These are phyloP conservation scores for Pistacia integerrima DNA, from an alignment of 345 rosid genomes.

Conservation along the genomic window DNA sequence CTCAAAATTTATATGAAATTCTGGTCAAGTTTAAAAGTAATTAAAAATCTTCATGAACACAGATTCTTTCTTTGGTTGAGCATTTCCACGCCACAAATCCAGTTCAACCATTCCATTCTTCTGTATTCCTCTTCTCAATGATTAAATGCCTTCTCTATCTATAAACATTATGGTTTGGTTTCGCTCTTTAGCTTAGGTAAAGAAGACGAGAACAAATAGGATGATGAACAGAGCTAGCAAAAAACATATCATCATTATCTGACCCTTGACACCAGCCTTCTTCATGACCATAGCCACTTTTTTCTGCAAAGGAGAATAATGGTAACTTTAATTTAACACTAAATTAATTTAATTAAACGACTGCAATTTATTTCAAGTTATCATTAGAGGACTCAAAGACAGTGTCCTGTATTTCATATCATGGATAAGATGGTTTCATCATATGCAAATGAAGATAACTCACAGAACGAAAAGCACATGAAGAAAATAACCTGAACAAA, in stretches of 20 bases:
- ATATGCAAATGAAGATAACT: background rate
- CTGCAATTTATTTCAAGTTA: background rate
- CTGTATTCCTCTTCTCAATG: background rate
- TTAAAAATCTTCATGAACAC: background rate
- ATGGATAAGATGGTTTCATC: background rate
- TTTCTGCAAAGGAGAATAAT: conserved; percentile 58
- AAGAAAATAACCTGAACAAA: conserved; percentile 79
- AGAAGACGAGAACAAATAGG: conserved; percentile 84
- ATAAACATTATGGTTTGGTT: background rate
- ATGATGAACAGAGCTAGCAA: conserved; percentile 79
- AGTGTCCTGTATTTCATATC: conserved; percentile 4
- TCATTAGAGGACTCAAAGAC: background rate
- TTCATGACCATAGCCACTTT: conserved; percentile 98
- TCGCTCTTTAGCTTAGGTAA: conserved; percentile 41
- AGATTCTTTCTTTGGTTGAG: background rate
- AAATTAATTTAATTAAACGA: background rate
- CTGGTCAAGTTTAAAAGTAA: background rate
- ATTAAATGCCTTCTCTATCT: background rate
- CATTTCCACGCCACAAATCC: background rate
- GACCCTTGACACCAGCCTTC: conserved; percentile 94
- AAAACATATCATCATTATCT: conserved; percentile 88
- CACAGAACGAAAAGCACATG: background rate
- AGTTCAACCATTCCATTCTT: background rate
- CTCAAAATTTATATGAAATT: background rate
- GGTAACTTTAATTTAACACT: background rate